Base-by-base conservation (phyloP, 2,329 filamentous ascomycete species). In the Neofusicoccum laricinum region DNA sequence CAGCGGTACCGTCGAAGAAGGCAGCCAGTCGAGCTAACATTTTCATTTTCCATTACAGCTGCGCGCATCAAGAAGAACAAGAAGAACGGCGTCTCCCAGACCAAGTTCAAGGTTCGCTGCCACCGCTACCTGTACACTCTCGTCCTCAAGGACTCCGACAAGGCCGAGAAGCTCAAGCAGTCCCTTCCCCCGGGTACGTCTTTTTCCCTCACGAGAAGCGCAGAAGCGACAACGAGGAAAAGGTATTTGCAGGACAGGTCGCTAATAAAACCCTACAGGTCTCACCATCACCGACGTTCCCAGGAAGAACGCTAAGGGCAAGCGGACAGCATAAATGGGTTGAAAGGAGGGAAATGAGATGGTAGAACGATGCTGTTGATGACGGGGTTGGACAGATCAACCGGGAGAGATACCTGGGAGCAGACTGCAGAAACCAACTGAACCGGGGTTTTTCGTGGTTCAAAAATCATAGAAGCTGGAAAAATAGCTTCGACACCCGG, bases 101-200 rank as follows among this genome's bases (percentile, higher is more conserved):
- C 95, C 90, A 99, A 99, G 91, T 98, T 99, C 93, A 99, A 99
- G 92, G 94, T 99, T 88, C 92, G 95, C 83, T 98, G 95, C 90
- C 87, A 92, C 81, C 88, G 89, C 78, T 89, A 95, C 87, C 87
- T 99, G 75, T 99, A 99, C 91, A 97, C 95, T 75, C 90, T 99
- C 76, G 91, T 96, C 80, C 90, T 99, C 77, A 97, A 97, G 89
- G 95, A 99, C 85, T 88, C 88, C 78, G 95, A 97, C 81, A 98
- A 98, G 92, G 96, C 94, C 83, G 95, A 98, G 86, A 99, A 99
- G 91, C 90, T 99, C 75, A 98, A 97, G 93, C 94, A 98, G 88
- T 93, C 89, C 81, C 87, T 99, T 71, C 96, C 95, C 77, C 96
- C 95, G 76, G 91, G 95, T 99, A 93, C 77, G 92, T 65, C 6